Percentiles rank a stretch among this genome's conserved stretches.
These are phyloP conservation scores for Grammothele lineata DNA, from an alignment of 768 basidiomycete genomes.

Conservation along the genomic window DNA sequence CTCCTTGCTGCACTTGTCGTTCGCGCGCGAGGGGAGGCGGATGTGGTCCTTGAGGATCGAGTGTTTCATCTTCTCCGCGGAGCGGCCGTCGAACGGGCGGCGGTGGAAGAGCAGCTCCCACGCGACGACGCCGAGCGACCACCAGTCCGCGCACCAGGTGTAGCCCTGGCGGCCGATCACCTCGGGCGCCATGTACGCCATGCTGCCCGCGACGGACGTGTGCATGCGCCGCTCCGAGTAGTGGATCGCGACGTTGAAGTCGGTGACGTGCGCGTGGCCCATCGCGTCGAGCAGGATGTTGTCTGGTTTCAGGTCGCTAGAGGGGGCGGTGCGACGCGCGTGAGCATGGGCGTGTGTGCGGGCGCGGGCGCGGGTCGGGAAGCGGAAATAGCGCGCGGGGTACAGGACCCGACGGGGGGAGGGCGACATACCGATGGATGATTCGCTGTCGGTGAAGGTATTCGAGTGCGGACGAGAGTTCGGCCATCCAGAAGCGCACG, in stretches of 20 bases:
- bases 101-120: conserved; percentile 84
- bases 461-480: conserved; percentile 77
- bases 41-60: conserved; percentile 80
- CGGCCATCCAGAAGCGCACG: conserved; percentile 86
- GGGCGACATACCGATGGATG: conserved; percentile 78
- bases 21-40: conserved; percentile 68
- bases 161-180: conserved; percentile 92
- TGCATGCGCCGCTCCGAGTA: conserved; percentile 87
- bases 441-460: conserved; percentile 92
- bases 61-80: conserved; percentile 81
- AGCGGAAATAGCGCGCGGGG: conserved; percentile 4
- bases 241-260: conserved; percentile 99
- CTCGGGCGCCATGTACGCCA: conserved; percentile 99
- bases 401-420: not conserved
- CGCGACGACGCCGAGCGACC: conserved; percentile 88
- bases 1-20: conserved; percentile 56
- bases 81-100: conserved; percentile 90
- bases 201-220: conserved; percentile 93
- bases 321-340: not conserved
- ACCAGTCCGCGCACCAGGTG: conserved; percentile 91
- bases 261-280: conserved; percentile 95
- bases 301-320: conserved; percentile 93
- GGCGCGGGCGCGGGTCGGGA: too few species aligned
- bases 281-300: conserved; percentile 91
- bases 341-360: conserved; percentile 1